These are phyloP conservation scores for Talaromyces trachyspermus DNA, from an alignment of 495 filamentous ascomycete genomes.

Conservation along the genomic window DNA sequence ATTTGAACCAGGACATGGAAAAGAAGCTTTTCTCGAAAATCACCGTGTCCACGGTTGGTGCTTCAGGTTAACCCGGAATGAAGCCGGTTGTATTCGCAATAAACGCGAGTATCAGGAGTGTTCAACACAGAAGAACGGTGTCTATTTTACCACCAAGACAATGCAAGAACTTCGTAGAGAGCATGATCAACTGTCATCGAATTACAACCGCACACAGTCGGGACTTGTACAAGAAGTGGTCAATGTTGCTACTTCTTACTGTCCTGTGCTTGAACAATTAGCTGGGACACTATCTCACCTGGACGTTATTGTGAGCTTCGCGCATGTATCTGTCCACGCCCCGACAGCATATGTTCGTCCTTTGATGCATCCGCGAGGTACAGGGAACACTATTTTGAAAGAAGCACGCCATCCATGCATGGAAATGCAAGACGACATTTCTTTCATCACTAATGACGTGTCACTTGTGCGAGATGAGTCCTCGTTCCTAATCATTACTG, in stretches of 20 bases:
- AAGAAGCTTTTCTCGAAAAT: conserved; percentile 99
- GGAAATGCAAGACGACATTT: conserved; percentile 98
- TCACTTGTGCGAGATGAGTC: conserved; percentile 70
- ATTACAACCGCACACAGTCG: conserved; percentile 91
- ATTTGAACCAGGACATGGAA: conserved; percentile 87
- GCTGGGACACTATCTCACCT: conserved; percentile 87
- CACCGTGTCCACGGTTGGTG: conserved; percentile 95
- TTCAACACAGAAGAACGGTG: conserved; percentile 97
- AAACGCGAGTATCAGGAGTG: conserved; percentile 87
- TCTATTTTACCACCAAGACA: conserved; percentile 90
- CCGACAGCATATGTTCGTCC: conserved; percentile 87
- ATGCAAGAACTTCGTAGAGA: conserved; percentile 80
- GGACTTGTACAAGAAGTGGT: conserved; percentile 92
- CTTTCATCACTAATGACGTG: conserved; percentile 98
- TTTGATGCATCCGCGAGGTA: conserved; percentile 83
- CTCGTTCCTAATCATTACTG: conserved; percentile 94
- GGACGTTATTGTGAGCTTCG: conserved; percentile 93
- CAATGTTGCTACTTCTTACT: conserved; percentile 86
- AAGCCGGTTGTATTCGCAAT: conserved; percentile 88
- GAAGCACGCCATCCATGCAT: conserved; percentile 97
- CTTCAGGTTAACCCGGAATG: conserved; percentile 85
- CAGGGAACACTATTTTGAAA: conserved; percentile 82
- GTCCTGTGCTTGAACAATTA: conserved; percentile 83
- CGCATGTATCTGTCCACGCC: conserved; percentile 89
- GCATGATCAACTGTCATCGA: conserved; percentile 88